phyloP scores from a whole-genome alignment of 192 early-diverging fungal species.

The Powellomyces hirtus region DNA sequence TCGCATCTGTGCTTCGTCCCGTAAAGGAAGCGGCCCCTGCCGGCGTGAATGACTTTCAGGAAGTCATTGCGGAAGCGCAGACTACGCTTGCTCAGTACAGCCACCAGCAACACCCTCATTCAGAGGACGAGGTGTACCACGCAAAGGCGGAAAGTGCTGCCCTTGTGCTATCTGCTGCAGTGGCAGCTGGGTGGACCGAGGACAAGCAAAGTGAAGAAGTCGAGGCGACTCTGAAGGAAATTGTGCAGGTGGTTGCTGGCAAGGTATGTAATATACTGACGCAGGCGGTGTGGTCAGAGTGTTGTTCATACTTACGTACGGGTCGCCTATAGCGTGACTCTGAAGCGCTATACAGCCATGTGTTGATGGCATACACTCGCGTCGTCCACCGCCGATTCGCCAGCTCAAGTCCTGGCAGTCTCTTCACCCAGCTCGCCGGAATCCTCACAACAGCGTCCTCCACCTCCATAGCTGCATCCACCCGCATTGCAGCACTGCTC shows the following conservation, averaged over 20 bases:
- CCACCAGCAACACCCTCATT: too few species aligned
- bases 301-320: too few species aligned
- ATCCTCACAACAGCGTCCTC: neutral
- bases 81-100: too few species aligned
- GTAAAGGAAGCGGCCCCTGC: too few species aligned
- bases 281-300: neutral
- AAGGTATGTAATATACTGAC: conserved; percentile 11
- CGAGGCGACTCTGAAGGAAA: neutral
- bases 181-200: neutral
- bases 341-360: conserved; percentile 1
- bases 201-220: neutral
- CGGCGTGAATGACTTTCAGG: too few species aligned
- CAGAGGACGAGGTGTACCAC: too few species aligned
- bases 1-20: neutral
- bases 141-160: too few species aligned
- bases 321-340: neutral
- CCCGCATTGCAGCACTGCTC: conserved; percentile 3
- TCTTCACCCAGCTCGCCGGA: neutral
- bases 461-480: neutral
- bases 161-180: neutral
- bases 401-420: neutral
- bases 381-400: neutral
- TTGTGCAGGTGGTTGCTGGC: neutral
- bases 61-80: too few species aligned
- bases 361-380: conserved; percentile 6